Conservation (phyloP, 2,329 filamentous ascomycete genomes). For the Coleophoma eucalyptorum region DNA sequence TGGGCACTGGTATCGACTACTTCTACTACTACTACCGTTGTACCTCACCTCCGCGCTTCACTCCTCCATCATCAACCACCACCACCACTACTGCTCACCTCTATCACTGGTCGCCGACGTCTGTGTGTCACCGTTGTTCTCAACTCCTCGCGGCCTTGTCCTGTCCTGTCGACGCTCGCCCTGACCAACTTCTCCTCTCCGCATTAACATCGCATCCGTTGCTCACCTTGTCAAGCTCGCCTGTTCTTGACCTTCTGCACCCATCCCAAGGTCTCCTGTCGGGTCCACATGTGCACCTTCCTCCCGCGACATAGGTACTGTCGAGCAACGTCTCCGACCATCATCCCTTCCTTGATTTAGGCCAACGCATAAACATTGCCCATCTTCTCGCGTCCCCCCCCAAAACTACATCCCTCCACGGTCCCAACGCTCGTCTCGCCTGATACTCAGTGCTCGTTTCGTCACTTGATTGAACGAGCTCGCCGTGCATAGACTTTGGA, state of each 20-base stretch:
- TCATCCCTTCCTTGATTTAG: background rate
- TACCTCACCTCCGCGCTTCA: too few species aligned
- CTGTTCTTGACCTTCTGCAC: background rate
- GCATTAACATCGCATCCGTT: background rate
- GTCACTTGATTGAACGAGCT: constrained; percentile 1
- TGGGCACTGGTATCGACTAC: too few species aligned
- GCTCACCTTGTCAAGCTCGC: background rate
- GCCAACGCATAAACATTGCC: background rate
- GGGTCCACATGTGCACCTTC: background rate
- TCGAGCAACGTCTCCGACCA: background rate
- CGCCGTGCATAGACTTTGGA: constrained; percentile 2
- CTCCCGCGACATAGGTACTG: background rate
- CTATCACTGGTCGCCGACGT: too few species aligned
- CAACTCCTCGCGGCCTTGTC: too few species aligned
- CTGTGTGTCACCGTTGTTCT: too few species aligned
- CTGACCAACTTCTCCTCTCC: background rate
- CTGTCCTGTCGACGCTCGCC: too few species aligned
- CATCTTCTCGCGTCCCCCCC: background rate
- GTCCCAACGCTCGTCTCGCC: background rate
- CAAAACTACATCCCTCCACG: constrained; percentile 1
- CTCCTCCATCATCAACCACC: too few species aligned
- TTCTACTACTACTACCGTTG: too few species aligned
- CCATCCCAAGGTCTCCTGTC: background rate
- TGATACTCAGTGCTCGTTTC: constrained; percentile 2
- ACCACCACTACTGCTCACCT: too few species aligned